Percentiles rank a stretch among this genome's conserved stretches.
phyloP scores from a whole-genome alignment of 768 basidiomycete genomes.

The Trametes villosa region DNA sequence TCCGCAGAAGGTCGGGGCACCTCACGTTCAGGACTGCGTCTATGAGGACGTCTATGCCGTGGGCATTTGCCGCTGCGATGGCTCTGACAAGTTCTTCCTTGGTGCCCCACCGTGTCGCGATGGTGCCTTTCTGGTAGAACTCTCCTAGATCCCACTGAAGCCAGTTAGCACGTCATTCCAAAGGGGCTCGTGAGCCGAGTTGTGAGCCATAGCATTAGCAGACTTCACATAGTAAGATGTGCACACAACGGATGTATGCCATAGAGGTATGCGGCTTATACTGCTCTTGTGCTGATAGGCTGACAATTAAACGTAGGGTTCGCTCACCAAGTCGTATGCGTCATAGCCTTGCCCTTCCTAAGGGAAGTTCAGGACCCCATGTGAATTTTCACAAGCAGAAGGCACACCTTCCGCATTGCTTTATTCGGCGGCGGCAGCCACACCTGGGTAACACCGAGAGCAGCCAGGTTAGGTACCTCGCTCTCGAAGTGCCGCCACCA shows the following conservation, averaged over 20 bases:
- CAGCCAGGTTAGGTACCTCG: constrained; percentile 64
- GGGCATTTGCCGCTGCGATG: constrained; percentile 65
- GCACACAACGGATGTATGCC: neutral
- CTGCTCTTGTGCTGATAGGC: no score
- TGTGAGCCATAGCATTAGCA: no score
- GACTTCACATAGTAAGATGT: neutral
- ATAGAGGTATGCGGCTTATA: no score
- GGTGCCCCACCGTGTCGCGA: constrained; percentile 85
- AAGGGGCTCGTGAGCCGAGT: no score
- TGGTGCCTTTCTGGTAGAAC: constrained; percentile 74
- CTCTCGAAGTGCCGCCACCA: constrained; percentile 82
- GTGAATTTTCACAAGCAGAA: neutral
- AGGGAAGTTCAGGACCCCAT: neutral
- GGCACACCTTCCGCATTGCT: constrained; percentile 61
- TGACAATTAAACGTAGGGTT: neutral
- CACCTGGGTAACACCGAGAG: constrained; percentile 76
- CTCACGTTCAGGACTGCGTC: constrained; percentile 89
- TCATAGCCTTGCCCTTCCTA: constrained; percentile 82
- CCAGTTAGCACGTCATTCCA: neutral
- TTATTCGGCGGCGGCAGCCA: constrained; percentile 89
- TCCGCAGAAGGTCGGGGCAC: neutral
- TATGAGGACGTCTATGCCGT: constrained; percentile 76
- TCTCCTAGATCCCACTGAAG: constrained; percentile 86
- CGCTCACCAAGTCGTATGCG: constrained; percentile 78
- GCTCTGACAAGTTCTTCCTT: constrained; percentile 77